Conservation (phyloP, 768 basidiomycete genomes). For the Rhodotorula diobovata region DNA sequence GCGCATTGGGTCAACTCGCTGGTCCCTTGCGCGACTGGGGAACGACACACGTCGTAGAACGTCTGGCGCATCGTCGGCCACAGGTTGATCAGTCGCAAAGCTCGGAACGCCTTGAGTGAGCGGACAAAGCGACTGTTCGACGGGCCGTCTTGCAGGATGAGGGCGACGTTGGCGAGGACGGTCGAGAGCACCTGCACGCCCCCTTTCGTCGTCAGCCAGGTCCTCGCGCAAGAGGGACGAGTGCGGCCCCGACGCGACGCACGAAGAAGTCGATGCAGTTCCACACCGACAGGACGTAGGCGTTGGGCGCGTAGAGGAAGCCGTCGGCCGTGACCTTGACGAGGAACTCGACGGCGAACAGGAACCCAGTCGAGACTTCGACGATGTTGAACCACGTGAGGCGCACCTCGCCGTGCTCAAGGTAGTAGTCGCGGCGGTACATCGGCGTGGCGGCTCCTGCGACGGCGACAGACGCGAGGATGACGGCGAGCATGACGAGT, state of each 20-base stretch:
- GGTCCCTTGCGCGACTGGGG: too few relatives aligned
- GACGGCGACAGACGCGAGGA: conserved; percentile 74
- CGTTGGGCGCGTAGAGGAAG: conserved; percentile 81
- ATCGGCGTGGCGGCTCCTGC: conserved; percentile 77
- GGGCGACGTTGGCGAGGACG: conserved; percentile 40
- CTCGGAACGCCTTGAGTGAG: conserved; percentile 79
- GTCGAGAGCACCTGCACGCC: conserved; percentile 66
- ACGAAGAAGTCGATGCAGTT: conserved; percentile 76
- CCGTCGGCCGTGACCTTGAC: conserved; percentile 93
- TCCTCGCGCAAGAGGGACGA: conserved; percentile 62
- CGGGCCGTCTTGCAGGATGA: conserved; percentile 13
- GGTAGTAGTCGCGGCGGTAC: conserved; percentile 71
- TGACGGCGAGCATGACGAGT: conserved; percentile 64
- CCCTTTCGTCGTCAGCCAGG: conserved; percentile 70
- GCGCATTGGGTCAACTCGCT: background rate
- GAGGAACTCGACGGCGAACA: conserved; percentile 63
- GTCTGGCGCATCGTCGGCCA: conserved; percentile 80
- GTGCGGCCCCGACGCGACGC: conserved; percentile 54
- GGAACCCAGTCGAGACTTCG: conserved; percentile 66
- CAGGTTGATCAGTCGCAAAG: conserved; percentile 82
- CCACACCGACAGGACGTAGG: conserved; percentile 87
- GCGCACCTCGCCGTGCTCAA: conserved; percentile 57
- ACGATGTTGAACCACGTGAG: conserved; percentile 82
- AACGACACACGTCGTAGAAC: conserved; percentile 53
- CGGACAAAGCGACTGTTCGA: conserved; percentile 65